Conservation (phyloP, 2,329 filamentous ascomycete species). For the Colletotrichum acutatum region DNA sequence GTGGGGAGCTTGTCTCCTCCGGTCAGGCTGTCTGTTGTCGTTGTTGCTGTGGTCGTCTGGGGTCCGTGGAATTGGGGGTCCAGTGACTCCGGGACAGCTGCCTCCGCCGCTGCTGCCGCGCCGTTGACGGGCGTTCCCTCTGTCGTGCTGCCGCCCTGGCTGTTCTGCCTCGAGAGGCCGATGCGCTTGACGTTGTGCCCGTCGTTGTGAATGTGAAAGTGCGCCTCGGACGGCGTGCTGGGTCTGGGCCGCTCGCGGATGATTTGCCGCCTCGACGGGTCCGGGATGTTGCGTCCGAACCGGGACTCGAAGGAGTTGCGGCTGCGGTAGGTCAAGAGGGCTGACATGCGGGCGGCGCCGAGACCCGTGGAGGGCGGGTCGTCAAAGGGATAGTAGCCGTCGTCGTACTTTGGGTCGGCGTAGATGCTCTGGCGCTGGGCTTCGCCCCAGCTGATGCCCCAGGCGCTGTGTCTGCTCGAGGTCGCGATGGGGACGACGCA, state of each 20-base stretch:
- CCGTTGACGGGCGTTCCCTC: conserved; percentile 15
- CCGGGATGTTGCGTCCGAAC: conserved; percentile 92
- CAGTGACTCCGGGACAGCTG: conserved; percentile 41
- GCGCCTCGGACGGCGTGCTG: conserved; percentile 73
- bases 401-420: conserved; percentile 97
- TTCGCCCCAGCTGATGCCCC: conserved; percentile 92
- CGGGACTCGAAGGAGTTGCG: conserved; percentile 96
- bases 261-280: conserved; percentile 83
- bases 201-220: conserved; percentile 86
- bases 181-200: conserved; percentile 74
- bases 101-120: conserved; percentile 43
- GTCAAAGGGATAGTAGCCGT: conserved; percentile 91
- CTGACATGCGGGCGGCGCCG: conserved; percentile 95
- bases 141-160: conserved; percentile 38
- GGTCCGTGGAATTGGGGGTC: conserved; percentile 81
- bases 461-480: conserved; percentile 85
- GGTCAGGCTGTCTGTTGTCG: conserved; percentile 49
- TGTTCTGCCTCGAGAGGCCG: conserved; percentile 59
- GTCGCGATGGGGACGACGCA: conserved; percentile 87
- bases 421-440: conserved; percentile 95
- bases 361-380: conserved; percentile 89
- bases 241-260: conserved; percentile 77
- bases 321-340: conserved; percentile 93
- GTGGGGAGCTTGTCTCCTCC: conserved; percentile 64
- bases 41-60: conserved; percentile 44